A percentile compares a stretch with the other conserved stretches of the same genome.
Conservation (phyloP, 192 early-diverging fungal species). For the Rhizophlyctis rosea region DNA sequence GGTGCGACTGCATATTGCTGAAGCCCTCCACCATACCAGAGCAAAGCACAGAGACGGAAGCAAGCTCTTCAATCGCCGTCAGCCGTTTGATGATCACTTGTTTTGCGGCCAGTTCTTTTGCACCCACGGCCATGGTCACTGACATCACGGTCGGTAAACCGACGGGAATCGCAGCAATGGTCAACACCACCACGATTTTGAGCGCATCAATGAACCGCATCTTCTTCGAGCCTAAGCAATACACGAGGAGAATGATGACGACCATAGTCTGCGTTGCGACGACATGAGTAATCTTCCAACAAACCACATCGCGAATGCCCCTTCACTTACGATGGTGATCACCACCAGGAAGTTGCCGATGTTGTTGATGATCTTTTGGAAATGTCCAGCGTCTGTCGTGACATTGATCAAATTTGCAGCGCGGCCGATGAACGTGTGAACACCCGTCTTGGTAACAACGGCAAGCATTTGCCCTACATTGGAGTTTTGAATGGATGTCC, state of each 20-base stretch:
- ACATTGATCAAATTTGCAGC: slow-evolving; percentile 90
- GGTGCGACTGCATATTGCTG: background rate
- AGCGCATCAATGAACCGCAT: slow-evolving; percentile 35
- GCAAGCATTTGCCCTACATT: slow-evolving; percentile 91
- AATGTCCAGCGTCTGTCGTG: slow-evolving; percentile 87
- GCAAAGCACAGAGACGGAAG: slow-evolving; percentile 77
- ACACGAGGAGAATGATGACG: background rate
- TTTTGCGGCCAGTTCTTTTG: slow-evolving; percentile 79
- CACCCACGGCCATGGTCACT: slow-evolving; percentile 93
- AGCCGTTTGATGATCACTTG: slow-evolving; percentile 92
- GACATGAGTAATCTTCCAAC: background rate
- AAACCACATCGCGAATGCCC: slow-evolving; percentile 52
- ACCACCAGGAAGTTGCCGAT: slow-evolving; percentile 89
- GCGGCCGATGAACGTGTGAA: slow-evolving; percentile 91
- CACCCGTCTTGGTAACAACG: slow-evolving; percentile 92
- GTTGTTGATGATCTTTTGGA: slow-evolving; percentile 91
- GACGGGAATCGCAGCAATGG: slow-evolving; percentile 88
- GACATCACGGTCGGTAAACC: slow-evolving; percentile 91
- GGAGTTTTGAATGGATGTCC: too few species aligned
- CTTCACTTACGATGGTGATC: slow-evolving; percentile 59
- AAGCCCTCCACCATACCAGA: too few species aligned
- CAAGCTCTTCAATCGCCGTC: slow-evolving; percentile 87
- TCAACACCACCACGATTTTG: slow-evolving; percentile 71
- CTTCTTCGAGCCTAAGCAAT: background rate
- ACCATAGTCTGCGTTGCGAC: background rate